Conservation (phyloP, 2,329 filamentous ascomycete species). For the Salinomyces thailandicus region DNA sequence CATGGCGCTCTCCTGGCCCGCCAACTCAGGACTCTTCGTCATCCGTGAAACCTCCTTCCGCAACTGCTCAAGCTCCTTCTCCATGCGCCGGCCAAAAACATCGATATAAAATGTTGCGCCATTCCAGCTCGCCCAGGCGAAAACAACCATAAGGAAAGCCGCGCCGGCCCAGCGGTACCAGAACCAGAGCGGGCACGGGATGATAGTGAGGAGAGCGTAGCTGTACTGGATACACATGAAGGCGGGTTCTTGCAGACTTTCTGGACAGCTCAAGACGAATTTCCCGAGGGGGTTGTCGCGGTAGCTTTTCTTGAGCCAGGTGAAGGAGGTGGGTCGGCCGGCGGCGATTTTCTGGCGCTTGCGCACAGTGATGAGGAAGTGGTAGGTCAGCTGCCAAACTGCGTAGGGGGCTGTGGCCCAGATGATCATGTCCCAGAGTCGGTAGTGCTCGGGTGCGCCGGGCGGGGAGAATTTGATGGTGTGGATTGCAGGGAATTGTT, state of each 20-base stretch:
- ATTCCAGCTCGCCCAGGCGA: constrained; percentile 92
- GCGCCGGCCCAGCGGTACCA: constrained; percentile 73
- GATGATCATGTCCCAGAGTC: constrained; percentile 71
- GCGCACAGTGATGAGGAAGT: constrained; percentile 89
- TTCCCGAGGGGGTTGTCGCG: constrained; percentile 81
- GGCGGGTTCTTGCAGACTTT: constrained; percentile 66
- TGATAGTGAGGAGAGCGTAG: constrained; percentile 86
- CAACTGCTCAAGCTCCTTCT: constrained; percentile 86
- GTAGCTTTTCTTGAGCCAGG: constrained; percentile 89
- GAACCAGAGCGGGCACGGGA: constrained; percentile 93
- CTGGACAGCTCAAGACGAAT: constrained; percentile 68
- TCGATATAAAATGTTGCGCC: constrained; percentile 97
- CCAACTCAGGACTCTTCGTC: constrained; percentile 21
- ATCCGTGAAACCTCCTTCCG: constrained; percentile 60
- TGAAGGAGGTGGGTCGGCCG: constrained; percentile 90
- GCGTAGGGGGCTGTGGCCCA: constrained; percentile 93
- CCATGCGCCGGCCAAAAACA: constrained; percentile 90
- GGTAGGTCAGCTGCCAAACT: constrained; percentile 85
- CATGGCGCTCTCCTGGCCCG: constrained; percentile 11
- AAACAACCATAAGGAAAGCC: constrained; percentile 68
- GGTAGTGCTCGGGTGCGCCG: constrained; percentile 60
- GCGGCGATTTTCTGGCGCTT: constrained; percentile 93
- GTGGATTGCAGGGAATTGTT: constrained; percentile 75
- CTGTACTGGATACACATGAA: constrained; percentile 95
- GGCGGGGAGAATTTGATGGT: constrained; percentile 60